Evolutionary conservation across 352 stramenopile species (phyloP), one percentile per base, ranked within the genome.

Genomic region (Pilasporangium apinafurcum): DNA sequence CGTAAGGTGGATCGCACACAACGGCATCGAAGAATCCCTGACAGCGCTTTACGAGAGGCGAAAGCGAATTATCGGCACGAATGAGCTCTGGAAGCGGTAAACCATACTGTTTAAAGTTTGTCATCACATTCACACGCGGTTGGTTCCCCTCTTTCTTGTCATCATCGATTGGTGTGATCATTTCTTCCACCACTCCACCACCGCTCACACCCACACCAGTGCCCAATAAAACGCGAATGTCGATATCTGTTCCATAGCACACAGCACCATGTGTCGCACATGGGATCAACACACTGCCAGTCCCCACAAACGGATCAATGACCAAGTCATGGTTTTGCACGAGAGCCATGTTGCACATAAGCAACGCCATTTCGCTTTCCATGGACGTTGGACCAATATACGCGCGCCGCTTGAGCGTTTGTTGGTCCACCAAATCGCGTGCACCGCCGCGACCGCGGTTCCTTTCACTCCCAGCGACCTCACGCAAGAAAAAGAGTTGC

Each of bases 321-420:
- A 96, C 86, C 20, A 96, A 53, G 26, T 88, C 79, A 22, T 71
- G 62, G 5, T 56, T 56, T 45, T 68, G 63, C n/a, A 87, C 71
- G 16, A 91, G 56, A 29, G 70, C 79, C 74, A 87, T 88, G 48
- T 91, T 90, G 54, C 54, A 89, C 96, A 99, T 99, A 36, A 99
- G 72, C 51, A 99, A 74, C 28, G 89, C 89, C 46, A 99, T 87
- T 56, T 99, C 95, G 27, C 87, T 92, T 67, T 98, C 96, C 89
- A 98, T 98, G 22, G 85, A 97, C 4, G 96, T 99, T 5, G 96
- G 96, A 1, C 96, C 96, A 25, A 99, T 89, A 68, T 98, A 99
- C 18, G 71, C 62, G 51, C 95, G 75, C 48, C 92, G 87, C 60
- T 98, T 98, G 20, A 98, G 69, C 47, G 89, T 96, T 49, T 96